Percentiles rank a stretch among this genome's conserved stretches.
Evolutionary conservation across 495 filamentous ascomycete species (phyloP).

Genomic region (Parachaetomium inaequale): DNA sequence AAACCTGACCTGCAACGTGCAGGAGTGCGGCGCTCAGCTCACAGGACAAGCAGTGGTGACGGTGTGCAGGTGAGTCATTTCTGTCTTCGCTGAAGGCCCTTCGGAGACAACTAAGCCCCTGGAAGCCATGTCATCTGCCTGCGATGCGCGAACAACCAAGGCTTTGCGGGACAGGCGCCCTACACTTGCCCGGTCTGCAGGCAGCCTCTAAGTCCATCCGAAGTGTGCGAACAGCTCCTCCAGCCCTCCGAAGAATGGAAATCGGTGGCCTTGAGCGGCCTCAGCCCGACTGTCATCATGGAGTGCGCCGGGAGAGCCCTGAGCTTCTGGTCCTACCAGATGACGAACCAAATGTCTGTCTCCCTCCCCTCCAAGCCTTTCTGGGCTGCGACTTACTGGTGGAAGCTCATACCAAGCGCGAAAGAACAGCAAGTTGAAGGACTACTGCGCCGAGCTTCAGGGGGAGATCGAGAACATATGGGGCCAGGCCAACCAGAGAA

Average conservation of each 20-base stretch:
- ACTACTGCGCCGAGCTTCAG: slow-evolving; percentile 44
- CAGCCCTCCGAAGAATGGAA: slow-evolving; percentile 93
- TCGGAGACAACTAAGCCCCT: slow-evolving; percentile 5
- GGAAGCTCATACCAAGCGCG: slow-evolving; percentile 66
- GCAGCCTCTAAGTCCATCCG: slow-evolving; percentile 61
- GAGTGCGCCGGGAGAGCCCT: slow-evolving; percentile 84
- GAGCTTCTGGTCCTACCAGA: slow-evolving; percentile 88
- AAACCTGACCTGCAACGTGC: slow-evolving; percentile 72
- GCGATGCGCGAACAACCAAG: slow-evolving; percentile 64
- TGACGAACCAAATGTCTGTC: slow-evolving; percentile 80
- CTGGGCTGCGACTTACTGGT: slow-evolving; percentile 8
- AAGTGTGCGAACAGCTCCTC: slow-evolving; percentile 64
- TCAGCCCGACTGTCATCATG: slow-evolving; percentile 81
- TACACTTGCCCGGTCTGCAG: slow-evolving; percentile 80
- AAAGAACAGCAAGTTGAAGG: slow-evolving; percentile 18
- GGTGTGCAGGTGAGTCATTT: slow-evolving; percentile 69
- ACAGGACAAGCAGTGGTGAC: slow-evolving; percentile 80
- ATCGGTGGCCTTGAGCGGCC: slow-evolving; percentile 79
- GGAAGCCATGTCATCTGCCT: slow-evolving; percentile 82
- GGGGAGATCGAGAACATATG: slow-evolving; percentile 76
- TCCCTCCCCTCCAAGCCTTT: neutral
- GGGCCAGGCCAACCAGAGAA: slow-evolving; percentile 76
- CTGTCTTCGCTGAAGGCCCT: neutral
- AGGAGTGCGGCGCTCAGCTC: slow-evolving; percentile 72
- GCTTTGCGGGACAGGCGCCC: slow-evolving; percentile 57